Base-by-base conservation (phyloP, 768 basidiomycete genomes). In the Infundibulicybe gibba region DNA sequence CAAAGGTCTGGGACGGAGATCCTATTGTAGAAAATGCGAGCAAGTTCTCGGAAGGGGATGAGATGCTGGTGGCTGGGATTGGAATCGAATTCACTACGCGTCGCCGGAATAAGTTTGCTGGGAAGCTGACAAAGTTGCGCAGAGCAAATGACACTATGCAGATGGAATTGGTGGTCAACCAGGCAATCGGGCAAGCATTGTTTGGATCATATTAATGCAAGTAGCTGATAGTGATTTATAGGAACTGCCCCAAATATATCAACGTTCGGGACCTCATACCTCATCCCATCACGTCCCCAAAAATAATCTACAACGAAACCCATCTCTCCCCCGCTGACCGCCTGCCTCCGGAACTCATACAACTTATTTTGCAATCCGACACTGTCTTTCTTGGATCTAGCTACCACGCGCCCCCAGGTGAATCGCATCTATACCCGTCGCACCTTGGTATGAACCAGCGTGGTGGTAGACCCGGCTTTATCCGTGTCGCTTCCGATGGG, bases 231-330 rank as follows among this genome's bases (percentile, higher is more conserved):
- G 40, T 15, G 3, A 34, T 35, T 9, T 13, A 17, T 44, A 79
- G 79, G 38, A 75, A 76, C 42, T 80, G 76, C 51, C 79, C 78
- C 6, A 80, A 79, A 49, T 80, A 80, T 49, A 80, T 79, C 60
- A 77, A 68, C 41, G 51, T 72, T 17, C 68, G 75, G n/a, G 61
- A 75, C 20, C 60, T 80, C 10, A 50, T 60, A 15, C 54, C 72
- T 6, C 57, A 67, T 54, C 53, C 66, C 2, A 45, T 64, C 14
- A 63, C 65, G 1, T 33, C 52, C 21, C 70, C 75, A 1, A 57
- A 42, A 9, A 53, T 76, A 25, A 52, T 51, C 5, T 52, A 72
- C 44, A 49, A 60, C 43, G 45, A 61, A 1, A 47, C 58, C 4
- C 45, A 68, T 10, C 34, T 78, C 5, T 35, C 49, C 2, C 20